Conservation (phyloP, 768 basidiomycete genomes). For the Russula abietina region DNA sequence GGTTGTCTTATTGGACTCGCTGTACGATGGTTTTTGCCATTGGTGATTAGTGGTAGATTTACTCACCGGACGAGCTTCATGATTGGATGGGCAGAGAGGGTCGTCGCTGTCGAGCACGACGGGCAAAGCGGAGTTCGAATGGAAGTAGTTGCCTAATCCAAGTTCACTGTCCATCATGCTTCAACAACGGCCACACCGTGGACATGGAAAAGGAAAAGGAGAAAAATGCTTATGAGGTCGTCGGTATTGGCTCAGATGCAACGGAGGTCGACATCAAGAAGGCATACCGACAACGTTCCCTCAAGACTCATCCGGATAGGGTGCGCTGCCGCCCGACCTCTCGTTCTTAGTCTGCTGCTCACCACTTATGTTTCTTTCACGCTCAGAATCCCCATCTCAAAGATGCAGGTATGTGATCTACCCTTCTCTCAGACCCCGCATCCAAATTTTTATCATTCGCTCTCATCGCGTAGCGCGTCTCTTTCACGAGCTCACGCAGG, state of each 20-base stretch:
- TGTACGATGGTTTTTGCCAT: not conserved
- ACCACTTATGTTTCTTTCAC: conserved; percentile 5
- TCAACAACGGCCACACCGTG: not conserved
- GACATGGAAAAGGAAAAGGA: conserved; percentile 32
- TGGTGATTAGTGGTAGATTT: not conserved
- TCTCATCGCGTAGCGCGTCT: conserved; percentile 38
- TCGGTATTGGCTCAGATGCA: conserved; percentile 54
- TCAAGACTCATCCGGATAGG: conserved; percentile 85
- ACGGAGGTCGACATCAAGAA: conserved; percentile 75
- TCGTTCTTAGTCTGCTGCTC: not conserved
- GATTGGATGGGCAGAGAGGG: not conserved
- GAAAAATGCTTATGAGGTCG: conserved; percentile 65
- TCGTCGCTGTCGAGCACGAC: conserved; percentile 16
- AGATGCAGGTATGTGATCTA: conserved; percentile 51
- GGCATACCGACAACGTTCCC: conserved; percentile 70
- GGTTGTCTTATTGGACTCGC: not conserved
- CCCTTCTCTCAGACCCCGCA: not conserved
- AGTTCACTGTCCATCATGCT: not conserved
- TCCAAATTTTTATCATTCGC: conserved; percentile 34
- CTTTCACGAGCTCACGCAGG: conserved; percentile 79
- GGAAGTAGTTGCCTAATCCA: not conserved
- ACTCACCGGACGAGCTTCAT: conserved; percentile 23
- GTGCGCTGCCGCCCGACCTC: conserved; percentile 32
- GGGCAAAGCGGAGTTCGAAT: conserved; percentile 17
- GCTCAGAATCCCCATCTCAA: conserved; percentile 72